phyloP scores from a whole-genome alignment of 225 moss, liverwort and hornwort species.

The Neckera pumila region DNA sequence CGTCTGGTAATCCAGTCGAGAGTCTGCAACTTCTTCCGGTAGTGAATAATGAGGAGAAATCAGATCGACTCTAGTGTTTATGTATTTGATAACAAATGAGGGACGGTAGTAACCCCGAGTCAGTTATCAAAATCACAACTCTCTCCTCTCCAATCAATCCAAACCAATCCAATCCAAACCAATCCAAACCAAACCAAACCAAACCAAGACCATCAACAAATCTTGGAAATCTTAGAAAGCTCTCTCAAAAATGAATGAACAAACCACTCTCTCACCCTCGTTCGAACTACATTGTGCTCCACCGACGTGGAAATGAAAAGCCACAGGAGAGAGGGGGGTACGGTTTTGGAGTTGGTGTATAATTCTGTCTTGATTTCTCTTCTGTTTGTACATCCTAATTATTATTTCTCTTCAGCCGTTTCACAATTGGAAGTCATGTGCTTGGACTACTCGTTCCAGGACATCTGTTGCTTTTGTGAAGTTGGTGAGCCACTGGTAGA shows the following conservation, averaged over 20 bases:
- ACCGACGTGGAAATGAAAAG: background rate
- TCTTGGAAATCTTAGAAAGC: background rate
- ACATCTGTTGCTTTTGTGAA: background rate
- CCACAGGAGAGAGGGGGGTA: background rate
- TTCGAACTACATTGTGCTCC: background rate
- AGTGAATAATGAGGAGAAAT: conserved; percentile 16
- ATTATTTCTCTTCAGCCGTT: background rate
- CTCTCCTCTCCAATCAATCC: background rate
- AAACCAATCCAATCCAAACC: no score
- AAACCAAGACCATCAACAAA: background rate
- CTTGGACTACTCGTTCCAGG: background rate
- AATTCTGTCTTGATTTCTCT: background rate
- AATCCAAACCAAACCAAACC: no score
- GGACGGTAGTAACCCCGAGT: background rate
- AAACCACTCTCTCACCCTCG: background rate
- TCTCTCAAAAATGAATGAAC: background rate
- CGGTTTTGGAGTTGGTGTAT: background rate
- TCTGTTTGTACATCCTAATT: background rate
- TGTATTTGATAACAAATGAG: background rate
- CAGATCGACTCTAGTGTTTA: background rate
- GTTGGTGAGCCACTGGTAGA: background rate
- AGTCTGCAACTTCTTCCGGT: conserved; percentile 27
- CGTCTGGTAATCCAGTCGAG: conserved; percentile 1
- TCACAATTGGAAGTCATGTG: background rate
- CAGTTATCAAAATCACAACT: background rate